A percentile compares a stretch with the other conserved stretches of the same genome.
Conservation (phyloP, 2,329 filamentous ascomycete species). For the Penicillium sp. region DNA sequence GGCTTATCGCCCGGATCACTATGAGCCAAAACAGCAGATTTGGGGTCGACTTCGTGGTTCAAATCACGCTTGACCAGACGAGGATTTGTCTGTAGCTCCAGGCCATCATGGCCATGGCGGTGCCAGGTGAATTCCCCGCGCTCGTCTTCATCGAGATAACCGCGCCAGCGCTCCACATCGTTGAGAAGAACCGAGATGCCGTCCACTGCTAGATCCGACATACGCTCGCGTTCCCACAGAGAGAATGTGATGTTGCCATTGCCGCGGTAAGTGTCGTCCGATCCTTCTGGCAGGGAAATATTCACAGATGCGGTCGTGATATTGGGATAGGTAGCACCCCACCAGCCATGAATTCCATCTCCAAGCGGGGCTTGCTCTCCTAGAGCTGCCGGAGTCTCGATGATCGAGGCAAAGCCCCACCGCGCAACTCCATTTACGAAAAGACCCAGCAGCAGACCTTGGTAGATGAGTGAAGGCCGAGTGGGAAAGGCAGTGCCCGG, state of each 20-base stretch:
- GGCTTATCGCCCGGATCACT: slow-evolving; percentile 26
- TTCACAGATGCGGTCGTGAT: slow-evolving; percentile 43
- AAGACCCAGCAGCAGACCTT: slow-evolving; percentile 78
- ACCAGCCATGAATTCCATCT: slow-evolving; percentile 36
- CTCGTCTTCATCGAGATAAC: slow-evolving; percentile 45
- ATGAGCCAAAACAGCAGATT: slow-evolving; percentile 10
- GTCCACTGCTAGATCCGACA: slow-evolving; percentile 40
- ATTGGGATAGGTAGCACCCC: slow-evolving; percentile 42
- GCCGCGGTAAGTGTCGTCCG: slow-evolving; percentile 27
- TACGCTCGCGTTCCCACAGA: slow-evolving; percentile 36
- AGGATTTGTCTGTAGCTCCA: slow-evolving; percentile 27
- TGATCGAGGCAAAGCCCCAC: slow-evolving; percentile 84
- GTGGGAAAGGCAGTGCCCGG: slow-evolving; percentile 85
- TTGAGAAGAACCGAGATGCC: slow-evolving; percentile 55
- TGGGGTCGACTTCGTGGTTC: slow-evolving; percentile 10
- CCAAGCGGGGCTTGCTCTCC: slow-evolving; percentile 43
- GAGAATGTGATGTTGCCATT: slow-evolving; percentile 42
- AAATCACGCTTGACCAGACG: slow-evolving; percentile 18
- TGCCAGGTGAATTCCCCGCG: slow-evolving; percentile 46
- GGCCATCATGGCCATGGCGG: slow-evolving; percentile 33
- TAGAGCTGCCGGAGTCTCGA: slow-evolving; percentile 69
- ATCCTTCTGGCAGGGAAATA: slow-evolving; percentile 37
- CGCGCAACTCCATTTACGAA: slow-evolving; percentile 90
- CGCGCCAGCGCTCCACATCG: slow-evolving; percentile 54
- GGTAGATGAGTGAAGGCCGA: slow-evolving; percentile 72